phyloP scores from a whole-genome alignment of 257 asterid genomes.

The Lithospermum erythrorhizon region DNA sequence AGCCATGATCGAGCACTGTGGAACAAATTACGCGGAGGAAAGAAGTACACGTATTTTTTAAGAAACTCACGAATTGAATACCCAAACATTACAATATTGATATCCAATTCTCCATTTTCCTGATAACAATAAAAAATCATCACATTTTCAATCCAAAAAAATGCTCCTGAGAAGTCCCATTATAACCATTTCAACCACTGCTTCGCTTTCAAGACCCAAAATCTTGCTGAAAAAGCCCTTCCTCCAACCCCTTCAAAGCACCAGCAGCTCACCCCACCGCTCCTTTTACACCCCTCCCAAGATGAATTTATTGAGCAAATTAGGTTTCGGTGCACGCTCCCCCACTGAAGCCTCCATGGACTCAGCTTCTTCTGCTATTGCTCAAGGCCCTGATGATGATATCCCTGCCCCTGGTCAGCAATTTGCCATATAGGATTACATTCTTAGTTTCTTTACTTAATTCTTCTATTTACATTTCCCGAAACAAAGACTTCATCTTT shows the following conservation, averaged over 20 bases:
- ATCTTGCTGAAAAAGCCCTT: neutral
- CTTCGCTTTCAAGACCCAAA: neutral
- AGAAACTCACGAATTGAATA: too few relatives aligned
- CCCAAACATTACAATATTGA: too few relatives aligned
- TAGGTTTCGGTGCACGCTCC: conserved; percentile 58
- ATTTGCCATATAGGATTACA: too few relatives aligned
- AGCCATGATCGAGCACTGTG: too few relatives aligned
- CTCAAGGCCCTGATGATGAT: conserved; percentile 82
- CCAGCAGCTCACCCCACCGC: conserved; percentile 16
- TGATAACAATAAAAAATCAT: neutral
- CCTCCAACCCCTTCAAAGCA: conserved; percentile 7
- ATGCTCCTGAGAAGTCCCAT: neutral
- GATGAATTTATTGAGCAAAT: conserved; percentile 71
- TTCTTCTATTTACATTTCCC: too few relatives aligned
- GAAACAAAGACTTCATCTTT: too few relatives aligned
- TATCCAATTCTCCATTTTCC: too few relatives aligned
- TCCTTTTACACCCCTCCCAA: conserved; percentile 22
- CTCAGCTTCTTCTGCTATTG: conserved; percentile 38
- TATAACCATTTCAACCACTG: neutral
- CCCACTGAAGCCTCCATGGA: conserved; percentile 17
- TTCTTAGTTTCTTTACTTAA: too few relatives aligned
- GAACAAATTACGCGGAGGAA: too few relatives aligned
- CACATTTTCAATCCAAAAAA: neutral
- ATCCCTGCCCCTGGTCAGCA: conserved; percentile 63
- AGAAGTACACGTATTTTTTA: too few relatives aligned